Base-by-base conservation (phyloP, 2,329 filamentous ascomycete species). In the Fusarium sp. region DNA sequence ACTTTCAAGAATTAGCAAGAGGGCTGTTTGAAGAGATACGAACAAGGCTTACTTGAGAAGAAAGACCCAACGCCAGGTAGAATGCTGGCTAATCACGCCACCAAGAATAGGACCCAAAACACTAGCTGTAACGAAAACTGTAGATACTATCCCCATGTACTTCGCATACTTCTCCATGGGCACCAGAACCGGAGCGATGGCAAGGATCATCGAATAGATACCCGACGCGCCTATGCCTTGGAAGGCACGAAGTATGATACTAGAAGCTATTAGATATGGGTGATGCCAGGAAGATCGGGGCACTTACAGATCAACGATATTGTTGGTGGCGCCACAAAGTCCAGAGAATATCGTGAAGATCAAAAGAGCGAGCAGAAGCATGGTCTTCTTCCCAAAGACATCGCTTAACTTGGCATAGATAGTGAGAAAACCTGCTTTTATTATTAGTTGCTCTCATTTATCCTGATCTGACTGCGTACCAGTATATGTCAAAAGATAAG, bases 21-120 rank as follows among this genome's bases (percentile, higher is more conserved):
- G 8, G 2, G 12, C 12, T 13, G 5, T 10, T 7, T 1, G 12
- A 3, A 4, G 3, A 4, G 4, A 27, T 2, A 7, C 8, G 13
- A 2, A 15, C 8, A 30, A 11, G 10, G 5, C n/a, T 3, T 40
- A 62, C 55, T 62, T 61, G 15, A 61, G 56, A 16, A 62, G 59
- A 22, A 62, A 62, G 5, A 62, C 59, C 59, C 38, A 62, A 11
- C 56, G 59, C 59, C 59, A 62, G 4, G 55, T 62, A 2, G 56
- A 61, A 15, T 61, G 59, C 30, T 62, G 59, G 22, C 59, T 62
- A 1, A 62, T 62, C 0, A 62, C 8, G 10, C 59, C 59, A 2
- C 59, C 59, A 1, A 62, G 38, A 1, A 62, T 27, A 6, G 59
- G 59, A 1, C 59, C 59, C 0, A 62, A 15, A n/a, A 62, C 56